Base-by-base conservation (phyloP, 305 asterid genomes). In the Fraxinus nigra region DNA sequence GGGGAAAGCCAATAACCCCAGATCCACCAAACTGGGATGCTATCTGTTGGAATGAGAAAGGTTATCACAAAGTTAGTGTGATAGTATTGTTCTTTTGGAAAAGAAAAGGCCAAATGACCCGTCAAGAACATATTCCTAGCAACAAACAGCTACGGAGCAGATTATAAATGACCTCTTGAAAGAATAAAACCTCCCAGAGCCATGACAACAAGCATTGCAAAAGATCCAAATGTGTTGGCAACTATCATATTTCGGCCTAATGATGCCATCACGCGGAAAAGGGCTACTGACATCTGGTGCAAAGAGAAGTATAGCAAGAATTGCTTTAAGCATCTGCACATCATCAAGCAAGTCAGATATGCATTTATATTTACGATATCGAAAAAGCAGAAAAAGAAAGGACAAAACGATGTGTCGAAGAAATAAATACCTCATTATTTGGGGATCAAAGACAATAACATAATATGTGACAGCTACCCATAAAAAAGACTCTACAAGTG, bases 1-100 rank as follows among this genome's bases (percentile, higher is more conserved):
- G 97, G 97, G 48, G 97, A 93, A 81, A 92, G 20, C 94, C 96
- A 93, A 87, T 92, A 93, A 87, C 96, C 97, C 97, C 97, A 93
- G 48, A 92, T 93, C 97, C 97, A 93, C 97, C 97, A 93, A 87
- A 83, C 82, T 14, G 96, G 96, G 77, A 93, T 90, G 88, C 96
- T 89, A 89, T 93, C 97, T 93, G 90, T 82, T 65, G 51, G 54
- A 67, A 77, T 79, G 80, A 77, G 85, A 85, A 79, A n/a, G 51
- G 33, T 72, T 54, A 85, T 80, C 72, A 76, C 20, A 78, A 79
- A 80, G 37, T 72, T 70, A 69, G 13, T 67, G 22, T 18, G 28
- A 40, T 5, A 54, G 77, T 34, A 77, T 0, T n/a, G 13, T 13
- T 6, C n/a, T 28, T 76, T 28, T 69, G 35, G 20, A 30, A 4